Conservation (phyloP, 345 rosid species). For the Euclidium syriacum region DNA sequence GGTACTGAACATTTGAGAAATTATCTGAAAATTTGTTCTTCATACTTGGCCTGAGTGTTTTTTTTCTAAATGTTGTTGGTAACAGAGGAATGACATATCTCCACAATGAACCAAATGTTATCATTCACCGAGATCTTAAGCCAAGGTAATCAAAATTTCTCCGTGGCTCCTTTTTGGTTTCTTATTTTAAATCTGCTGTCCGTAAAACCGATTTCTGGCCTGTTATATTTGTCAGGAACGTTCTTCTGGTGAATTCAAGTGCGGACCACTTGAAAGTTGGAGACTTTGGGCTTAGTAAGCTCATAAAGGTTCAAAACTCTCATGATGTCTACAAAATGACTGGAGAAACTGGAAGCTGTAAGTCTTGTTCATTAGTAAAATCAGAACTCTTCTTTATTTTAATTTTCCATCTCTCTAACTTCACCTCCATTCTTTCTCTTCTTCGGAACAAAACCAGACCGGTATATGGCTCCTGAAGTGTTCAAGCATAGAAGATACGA, state of each 20-base stretch:
- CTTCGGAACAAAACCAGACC: conserved; percentile 55
- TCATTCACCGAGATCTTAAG: conserved; percentile 88
- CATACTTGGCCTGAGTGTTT: conserved; percentile 1
- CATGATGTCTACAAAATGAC: conserved; percentile 99
- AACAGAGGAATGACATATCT: conserved; percentile 98
- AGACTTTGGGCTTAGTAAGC: conserved; percentile 97
- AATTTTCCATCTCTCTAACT: conserved; percentile 5
- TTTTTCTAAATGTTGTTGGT: conserved; percentile 7
- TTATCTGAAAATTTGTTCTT: neutral
- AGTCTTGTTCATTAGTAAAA: conserved; percentile 35
- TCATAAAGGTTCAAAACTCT: conserved; percentile 90
- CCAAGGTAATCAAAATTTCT: conserved; percentile 57
- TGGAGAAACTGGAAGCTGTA: conserved; percentile 98
- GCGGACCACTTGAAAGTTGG: conserved; percentile 99
- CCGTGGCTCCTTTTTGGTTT: neutral
- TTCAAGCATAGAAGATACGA: conserved; percentile 94
- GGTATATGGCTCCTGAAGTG: conserved; percentile 99
- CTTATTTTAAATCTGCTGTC: neutral
- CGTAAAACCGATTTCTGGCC: neutral
- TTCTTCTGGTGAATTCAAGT: conserved; percentile 88
- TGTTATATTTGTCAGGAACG: conserved; percentile 60
- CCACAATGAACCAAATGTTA: conserved; percentile 97
- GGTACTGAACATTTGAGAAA: conserved; percentile 33
- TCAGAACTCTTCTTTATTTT: neutral
- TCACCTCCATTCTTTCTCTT: conserved; percentile 20